phyloP scores from a whole-genome alignment of 208 protist species.

The Trypanosoma grayi region DNA sequence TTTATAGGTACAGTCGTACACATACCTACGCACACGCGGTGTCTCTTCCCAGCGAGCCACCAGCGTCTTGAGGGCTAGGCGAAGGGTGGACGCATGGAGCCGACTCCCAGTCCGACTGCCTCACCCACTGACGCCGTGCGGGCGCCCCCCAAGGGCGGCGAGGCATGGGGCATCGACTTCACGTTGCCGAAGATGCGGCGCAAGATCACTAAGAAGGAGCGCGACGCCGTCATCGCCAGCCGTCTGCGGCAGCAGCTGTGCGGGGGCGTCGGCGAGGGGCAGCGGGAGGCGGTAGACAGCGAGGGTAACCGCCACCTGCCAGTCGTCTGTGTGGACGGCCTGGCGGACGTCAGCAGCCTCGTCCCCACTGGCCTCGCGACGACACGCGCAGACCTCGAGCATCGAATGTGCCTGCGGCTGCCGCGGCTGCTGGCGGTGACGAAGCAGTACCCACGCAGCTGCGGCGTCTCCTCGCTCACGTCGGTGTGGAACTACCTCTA shows the following conservation, averaged over 20 bases:
- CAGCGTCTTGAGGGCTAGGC: no score
- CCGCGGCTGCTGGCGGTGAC: slow-evolving; percentile 71
- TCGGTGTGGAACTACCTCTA: slow-evolving; percentile 93
- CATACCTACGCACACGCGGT: no score
- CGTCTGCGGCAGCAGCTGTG: slow-evolving; percentile 22
- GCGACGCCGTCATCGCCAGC: slow-evolving; percentile 44
- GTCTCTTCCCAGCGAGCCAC: no score
- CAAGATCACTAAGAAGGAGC: slow-evolving; percentile 71
- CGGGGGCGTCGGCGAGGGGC: no score
- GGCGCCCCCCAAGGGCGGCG: slow-evolving; percentile 11
- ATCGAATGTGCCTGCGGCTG: slow-evolving; percentile 65
- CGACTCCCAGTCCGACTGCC: no score
- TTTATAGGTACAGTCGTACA: background rate
- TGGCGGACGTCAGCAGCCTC: slow-evolving; percentile 42
- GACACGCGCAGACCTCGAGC: slow-evolving; percentile 59
- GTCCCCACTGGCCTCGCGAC: slow-evolving; percentile 70
- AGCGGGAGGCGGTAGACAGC: background rate
- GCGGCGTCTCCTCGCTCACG: slow-evolving; percentile 83
- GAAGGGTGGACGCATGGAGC: no score
- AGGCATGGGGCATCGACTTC: slow-evolving; percentile 80
- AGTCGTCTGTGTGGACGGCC: slow-evolving; percentile 48
- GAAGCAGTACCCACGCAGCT: slow-evolving; percentile 91
- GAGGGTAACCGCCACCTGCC: slow-evolving; percentile 15
- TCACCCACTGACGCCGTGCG: no score
- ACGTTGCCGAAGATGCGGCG: slow-evolving; percentile 33